Evolutionary conservation across 2,329 filamentous ascomycete species (phyloP), one percentile per base, ranked within the genome.

Genomic region (Penicillium sp.): DNA sequence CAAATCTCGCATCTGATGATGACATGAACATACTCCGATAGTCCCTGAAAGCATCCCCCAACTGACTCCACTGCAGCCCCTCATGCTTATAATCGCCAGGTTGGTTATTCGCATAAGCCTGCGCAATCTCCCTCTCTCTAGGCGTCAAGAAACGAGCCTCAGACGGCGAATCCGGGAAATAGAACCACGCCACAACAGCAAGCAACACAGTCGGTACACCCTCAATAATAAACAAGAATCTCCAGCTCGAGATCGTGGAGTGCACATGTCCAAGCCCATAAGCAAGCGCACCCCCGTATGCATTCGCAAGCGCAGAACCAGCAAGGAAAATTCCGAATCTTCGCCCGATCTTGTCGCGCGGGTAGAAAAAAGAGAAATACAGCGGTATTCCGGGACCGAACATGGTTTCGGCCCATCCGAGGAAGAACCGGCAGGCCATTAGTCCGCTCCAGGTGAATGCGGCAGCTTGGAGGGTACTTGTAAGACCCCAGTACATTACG

Each of bases 211-310:
- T 83, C 1, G 86, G 85, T 7, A 86, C 67, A 8, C 86, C 86
- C 71, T 90, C 86, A 4, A 89, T 81, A 5, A 89, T 73, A 68
- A 87, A 86, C 57, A 89, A 67, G 11, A 87, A 68, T 57, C 85
- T 80, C 89, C 88, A 91, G 53, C 80, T 83, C 3, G 83, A 79
- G 42, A 90, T 70, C 14, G 75, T 68, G 2, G 78, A 75, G 62
- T 81, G 77, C 9, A 85, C 83, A 27, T 83, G 82, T 7, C 85
- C 85, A 67, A 90, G 87, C 5, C 81, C 84, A 54, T 85, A 88
- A 1, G 85, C 86, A 4, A 88, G 75, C 2, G 84, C 86, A 2
- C 86, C 86, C 0, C 91, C 90, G 68, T 95, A 92, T 1, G 86
- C 87, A 40, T 90, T 94, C 1, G 91, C 91, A 3, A 96, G 80